Percentiles rank a stretch among this genome's conserved stretches.
Evolutionary conservation across 768 basidiomycete genomes (phyloP).

Genomic region (Sarcomyxa edulis): DNA sequence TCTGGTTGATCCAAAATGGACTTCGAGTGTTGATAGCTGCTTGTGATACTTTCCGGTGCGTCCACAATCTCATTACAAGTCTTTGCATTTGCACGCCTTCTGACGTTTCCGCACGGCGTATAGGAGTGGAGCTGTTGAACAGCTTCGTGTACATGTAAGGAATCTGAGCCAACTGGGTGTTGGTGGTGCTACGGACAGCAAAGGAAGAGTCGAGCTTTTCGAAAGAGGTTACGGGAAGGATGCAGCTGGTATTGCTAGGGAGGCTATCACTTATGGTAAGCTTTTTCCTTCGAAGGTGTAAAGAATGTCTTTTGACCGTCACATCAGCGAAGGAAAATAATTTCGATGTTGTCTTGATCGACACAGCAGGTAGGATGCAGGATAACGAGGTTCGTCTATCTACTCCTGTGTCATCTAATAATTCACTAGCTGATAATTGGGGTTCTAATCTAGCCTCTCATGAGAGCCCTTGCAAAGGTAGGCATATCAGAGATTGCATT

Average conservation of each 20-base stretch:
- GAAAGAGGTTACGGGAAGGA: constrained; percentile 98
- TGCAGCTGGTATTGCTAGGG: constrained; percentile 96
- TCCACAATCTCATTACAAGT: constrained; percentile 8
- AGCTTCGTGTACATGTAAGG: constrained; percentile 92
- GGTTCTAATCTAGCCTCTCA: constrained; percentile 68
- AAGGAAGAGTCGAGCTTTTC: constrained; percentile 84
- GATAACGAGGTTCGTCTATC: constrained; percentile 79
- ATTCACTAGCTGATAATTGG: neutral
- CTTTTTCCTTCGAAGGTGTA: too few relatives aligned
- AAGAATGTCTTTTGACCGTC: constrained; percentile 2
- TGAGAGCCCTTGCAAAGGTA: constrained; percentile 97
- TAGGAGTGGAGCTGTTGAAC: constrained; percentile 97
- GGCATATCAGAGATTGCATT: constrained; percentile 9
- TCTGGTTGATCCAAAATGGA: constrained; percentile 97
- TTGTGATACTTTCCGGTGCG: constrained; percentile 92
- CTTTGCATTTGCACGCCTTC: constrained; percentile 1
- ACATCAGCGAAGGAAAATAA: constrained; percentile 74
- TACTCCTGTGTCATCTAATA: constrained; percentile 4
- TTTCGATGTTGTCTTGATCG: constrained; percentile 96
- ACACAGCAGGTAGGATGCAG: constrained; percentile 98
- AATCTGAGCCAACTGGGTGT: constrained; percentile 84
- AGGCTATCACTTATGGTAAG: constrained; percentile 87
- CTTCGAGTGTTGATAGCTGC: constrained; percentile 93
- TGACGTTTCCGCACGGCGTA: constrained; percentile 5
- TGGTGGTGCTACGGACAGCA: constrained; percentile 62